Conservation (phyloP, 306 rosid species). For the Cicer yamashitae region DNA sequence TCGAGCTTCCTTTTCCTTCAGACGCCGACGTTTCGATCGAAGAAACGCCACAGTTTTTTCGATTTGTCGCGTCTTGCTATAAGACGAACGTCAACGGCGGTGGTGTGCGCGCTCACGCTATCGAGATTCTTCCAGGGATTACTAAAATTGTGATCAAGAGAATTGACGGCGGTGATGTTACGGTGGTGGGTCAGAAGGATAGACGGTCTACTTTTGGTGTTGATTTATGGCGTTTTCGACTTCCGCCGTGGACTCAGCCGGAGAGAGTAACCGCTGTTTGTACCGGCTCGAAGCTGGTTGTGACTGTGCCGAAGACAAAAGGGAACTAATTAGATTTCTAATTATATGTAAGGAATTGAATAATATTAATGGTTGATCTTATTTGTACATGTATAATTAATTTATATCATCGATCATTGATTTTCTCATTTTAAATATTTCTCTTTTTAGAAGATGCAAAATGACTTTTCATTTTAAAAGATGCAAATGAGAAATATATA, state of each 20-base stretch:
- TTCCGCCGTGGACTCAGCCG: constrained; percentile 58
- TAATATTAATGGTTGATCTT: no score
- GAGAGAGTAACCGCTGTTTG: constrained; percentile 56
- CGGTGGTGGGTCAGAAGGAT: constrained; percentile 1
- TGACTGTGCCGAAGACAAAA: constrained; percentile 60
- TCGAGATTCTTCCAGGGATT: constrained; percentile 59
- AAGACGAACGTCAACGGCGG: not conserved
- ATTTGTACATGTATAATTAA: no score
- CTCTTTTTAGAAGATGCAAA: no score
- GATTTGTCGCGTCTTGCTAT: constrained; percentile 46
- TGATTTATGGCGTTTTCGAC: constrained; percentile 58
- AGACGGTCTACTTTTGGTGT: not conserved
- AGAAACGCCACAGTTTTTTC: constrained; percentile 52
- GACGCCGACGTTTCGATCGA: constrained; percentile 58
- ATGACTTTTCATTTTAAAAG: no score
- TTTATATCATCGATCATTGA: no score
- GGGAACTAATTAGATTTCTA: constrained; percentile 32
- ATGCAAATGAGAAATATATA: no score
- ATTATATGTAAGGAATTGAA: not conserved
- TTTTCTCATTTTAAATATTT: no score
- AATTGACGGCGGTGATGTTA: constrained; percentile 47
- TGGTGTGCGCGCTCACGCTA: constrained; percentile 51
- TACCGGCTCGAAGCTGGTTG: constrained; percentile 54
- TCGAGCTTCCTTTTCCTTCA: constrained; percentile 60
- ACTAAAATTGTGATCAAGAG: constrained; percentile 53